Conservation (phyloP, 2,329 filamentous ascomycete genomes). For the Phyllosticta citrichinensis region DNA sequence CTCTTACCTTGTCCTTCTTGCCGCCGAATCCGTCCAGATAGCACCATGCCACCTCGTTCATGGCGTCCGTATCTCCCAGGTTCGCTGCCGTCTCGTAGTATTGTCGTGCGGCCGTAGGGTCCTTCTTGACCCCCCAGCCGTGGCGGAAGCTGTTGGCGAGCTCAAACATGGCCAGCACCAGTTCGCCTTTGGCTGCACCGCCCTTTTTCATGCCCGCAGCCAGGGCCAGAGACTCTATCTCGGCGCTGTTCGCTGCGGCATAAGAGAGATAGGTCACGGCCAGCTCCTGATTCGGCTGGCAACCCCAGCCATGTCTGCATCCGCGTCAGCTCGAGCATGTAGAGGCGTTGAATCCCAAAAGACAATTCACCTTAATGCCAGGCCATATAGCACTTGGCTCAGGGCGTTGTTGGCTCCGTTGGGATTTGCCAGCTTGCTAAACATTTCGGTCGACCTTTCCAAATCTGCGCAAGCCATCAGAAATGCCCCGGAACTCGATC, state of each 20-base stretch:
- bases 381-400: conserved; percentile 89
- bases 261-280: conserved; percentile 79
- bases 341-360: neutral
- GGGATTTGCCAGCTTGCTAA: conserved; percentile 73
- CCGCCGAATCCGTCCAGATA: conserved; percentile 94
- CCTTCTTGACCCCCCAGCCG: conserved; percentile 84
- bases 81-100: conserved; percentile 98
- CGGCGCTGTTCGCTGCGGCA: conserved; percentile 82
- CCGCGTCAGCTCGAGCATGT: neutral
- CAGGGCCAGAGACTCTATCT: conserved; percentile 76
- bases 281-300: conserved; percentile 56
- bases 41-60: conserved; percentile 96
- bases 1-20: conserved; percentile 93
- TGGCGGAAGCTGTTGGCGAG: conserved; percentile 86
- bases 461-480: conserved; percentile 43
- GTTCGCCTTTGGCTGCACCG: conserved; percentile 87
- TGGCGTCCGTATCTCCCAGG: conserved; percentile 88
- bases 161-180: conserved; percentile 94
- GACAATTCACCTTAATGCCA: conserved; percentile 64
- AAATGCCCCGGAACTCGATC: neutral
- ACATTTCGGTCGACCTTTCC: conserved; percentile 70
- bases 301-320: conserved; percentile 84
- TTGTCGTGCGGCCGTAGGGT: conserved; percentile 73
- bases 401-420: conserved; percentile 82
- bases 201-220: conserved; percentile 84